Evolutionary conservation across 768 basidiomycete species (phyloP), one percentile per base, ranked within the genome.

Genomic region (Pulveroboletus ravenelii): DNA sequence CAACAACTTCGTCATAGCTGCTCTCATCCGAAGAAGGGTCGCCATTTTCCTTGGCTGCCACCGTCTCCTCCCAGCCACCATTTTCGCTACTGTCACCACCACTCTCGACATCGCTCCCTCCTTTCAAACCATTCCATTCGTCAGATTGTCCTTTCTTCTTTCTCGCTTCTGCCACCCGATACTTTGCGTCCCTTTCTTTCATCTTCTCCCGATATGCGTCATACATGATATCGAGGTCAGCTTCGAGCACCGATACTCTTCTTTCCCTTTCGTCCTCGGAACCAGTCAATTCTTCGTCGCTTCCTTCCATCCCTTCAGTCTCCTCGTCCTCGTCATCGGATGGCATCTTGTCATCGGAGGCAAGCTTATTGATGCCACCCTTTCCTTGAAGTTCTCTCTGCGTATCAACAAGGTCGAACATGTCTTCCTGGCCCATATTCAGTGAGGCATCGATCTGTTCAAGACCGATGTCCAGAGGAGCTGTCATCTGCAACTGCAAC

Each of bases 401-500:
- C 6, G 83, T 79, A 39, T 77, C 73, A 43, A 74, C 81, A 37
- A 98, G 78, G 62, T 94, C 91, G 61, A 98, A 98, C 20, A 96
- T 74, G 58, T 98, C 93, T 23, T 85, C 87, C 60, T 88, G 85
- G 6, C 89, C 89, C 20, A 79, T 64, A n/a, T 72, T 75, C 15
- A 95, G 75, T 15, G 87, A 76, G 3, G 81, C 72, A 56, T 95
- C 93, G 46, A 79, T 75, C 59, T 88, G 87, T 61, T 93, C 90
- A 52, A 93, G 69, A 65, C 93, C 94, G 56, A 98, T 93, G 60
- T 97, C 96, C 57, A 94, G 73, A n/a, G 96, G 96, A 17, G 93
- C 92, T 12, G 89, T 90, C 96, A 99, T 99, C 63, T 90, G 87
- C 41, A 98, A 77, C 65, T 98, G 96, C 82, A 98, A 88, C 46